phyloP scores from a whole-genome alignment of 73 alveolate genomes.

The Paramecium primaurelia region DNA sequence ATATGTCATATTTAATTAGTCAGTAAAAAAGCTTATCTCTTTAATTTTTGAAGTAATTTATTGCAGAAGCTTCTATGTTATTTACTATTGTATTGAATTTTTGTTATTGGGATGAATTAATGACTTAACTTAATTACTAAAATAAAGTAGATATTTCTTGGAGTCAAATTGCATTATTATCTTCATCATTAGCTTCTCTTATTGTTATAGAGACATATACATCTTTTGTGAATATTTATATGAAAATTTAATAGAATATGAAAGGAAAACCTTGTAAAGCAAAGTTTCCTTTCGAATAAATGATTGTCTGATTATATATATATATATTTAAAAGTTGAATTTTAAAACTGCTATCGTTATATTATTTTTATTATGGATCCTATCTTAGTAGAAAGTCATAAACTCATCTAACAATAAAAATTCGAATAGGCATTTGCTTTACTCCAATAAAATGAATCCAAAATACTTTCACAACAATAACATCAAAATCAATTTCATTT shows the following conservation, averaged over 20 bases:
- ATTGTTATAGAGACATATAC: neutral
- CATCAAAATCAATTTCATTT: constrained; percentile 3
- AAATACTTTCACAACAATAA: neutral
- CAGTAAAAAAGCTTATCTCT: neutral
- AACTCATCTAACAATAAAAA: neutral
- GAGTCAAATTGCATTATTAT: neutral
- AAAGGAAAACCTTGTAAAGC: neutral
- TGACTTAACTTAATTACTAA: neutral
- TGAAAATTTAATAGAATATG: neutral
- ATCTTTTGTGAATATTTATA: neutral
- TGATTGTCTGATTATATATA: neutral
- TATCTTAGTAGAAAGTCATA: neutral
- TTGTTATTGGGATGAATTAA: neutral
- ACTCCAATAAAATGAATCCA: neutral
- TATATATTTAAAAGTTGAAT: neutral
- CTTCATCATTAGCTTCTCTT: neutral
- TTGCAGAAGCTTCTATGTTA: neutral
- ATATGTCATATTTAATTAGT: neutral
- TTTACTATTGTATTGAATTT: neutral
- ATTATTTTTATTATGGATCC: neutral
- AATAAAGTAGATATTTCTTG: neutral
- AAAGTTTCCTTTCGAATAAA: neutral
- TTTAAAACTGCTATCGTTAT: neutral
- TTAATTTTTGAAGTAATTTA: neutral
- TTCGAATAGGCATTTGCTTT: neutral